Conservation (phyloP, 2,329 filamentous ascomycete genomes). For the Colletotrichum godetiae region DNA sequence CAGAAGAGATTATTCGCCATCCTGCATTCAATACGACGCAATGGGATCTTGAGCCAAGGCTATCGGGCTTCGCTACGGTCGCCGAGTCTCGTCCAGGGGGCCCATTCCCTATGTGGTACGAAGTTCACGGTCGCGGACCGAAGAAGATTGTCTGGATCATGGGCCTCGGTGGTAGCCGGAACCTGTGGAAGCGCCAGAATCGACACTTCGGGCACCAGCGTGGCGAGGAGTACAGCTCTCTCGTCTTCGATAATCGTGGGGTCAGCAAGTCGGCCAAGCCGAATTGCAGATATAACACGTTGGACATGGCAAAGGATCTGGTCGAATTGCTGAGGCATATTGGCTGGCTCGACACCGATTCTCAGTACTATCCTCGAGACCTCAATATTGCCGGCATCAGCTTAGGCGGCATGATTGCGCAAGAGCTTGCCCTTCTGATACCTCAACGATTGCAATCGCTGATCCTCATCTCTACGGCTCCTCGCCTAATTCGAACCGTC, state of each 20-base stretch:
- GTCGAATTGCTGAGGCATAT: slow-evolving; percentile 68
- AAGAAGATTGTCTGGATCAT: slow-evolving; percentile 27
- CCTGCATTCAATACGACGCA: slow-evolving; percentile 14
- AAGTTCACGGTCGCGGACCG: slow-evolving; percentile 15
- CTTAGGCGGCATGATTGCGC: slow-evolving; percentile 81
- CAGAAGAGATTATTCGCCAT: slow-evolving; percentile 3
- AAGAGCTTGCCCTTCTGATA: slow-evolving; percentile 65
- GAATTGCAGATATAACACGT: slow-evolving; percentile 72
- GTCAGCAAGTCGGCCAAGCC: slow-evolving; percentile 76
- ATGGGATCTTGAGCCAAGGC: slow-evolving; percentile 5
- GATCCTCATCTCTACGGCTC: slow-evolving; percentile 16
- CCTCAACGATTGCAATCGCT: slow-evolving; percentile 37
- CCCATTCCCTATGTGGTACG: slow-evolving; percentile 23
- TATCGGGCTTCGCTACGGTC: slow-evolving; percentile 2
- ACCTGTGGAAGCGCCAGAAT: slow-evolving; percentile 65
- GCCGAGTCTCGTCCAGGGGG: slow-evolving; percentile 12
- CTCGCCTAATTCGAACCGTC: slow-evolving; percentile 14
- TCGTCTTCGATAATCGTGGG: slow-evolving; percentile 77
- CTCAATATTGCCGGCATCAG: slow-evolving; percentile 73
- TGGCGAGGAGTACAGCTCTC: slow-evolving; percentile 66
- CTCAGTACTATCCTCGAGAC: slow-evolving; percentile 45
- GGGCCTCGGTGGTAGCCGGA: slow-evolving; percentile 19
- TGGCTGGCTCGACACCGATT: slow-evolving; percentile 60
- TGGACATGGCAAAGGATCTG: slow-evolving; percentile 76
- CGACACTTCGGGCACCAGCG: slow-evolving; percentile 73